Percentiles rank a stretch among this genome's conserved stretches.
These are phyloP conservation scores for Phragmites australis DNA, from an alignment of 176 grass and related monocot species.

Conservation along the genomic window DNA sequence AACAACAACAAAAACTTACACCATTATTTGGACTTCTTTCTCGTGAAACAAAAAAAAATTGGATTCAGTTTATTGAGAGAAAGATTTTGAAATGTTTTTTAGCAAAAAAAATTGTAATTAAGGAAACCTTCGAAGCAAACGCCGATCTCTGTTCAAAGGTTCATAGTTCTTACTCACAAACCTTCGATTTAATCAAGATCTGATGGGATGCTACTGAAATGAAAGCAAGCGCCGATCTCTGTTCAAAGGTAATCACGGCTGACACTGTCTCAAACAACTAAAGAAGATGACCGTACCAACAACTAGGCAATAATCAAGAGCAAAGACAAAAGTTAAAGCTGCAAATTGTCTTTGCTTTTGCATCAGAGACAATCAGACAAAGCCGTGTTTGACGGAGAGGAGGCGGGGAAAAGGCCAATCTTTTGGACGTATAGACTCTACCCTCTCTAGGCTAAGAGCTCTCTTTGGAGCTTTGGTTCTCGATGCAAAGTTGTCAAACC, in stretches of 20 bases:
- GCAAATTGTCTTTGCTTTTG: constrained; percentile 27
- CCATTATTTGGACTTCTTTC: too few species aligned
- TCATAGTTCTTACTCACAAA: not conserved
- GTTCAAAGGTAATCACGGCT: not conserved
- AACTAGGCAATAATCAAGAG: constrained; percentile 17
- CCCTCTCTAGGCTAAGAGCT: not conserved
- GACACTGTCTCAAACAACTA: not conserved
- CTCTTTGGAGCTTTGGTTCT: constrained; percentile 7
- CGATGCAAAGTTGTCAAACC: constrained; percentile 11
- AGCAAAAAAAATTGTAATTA: too few species aligned
- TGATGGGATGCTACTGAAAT: not conserved
- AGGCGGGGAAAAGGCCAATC: not conserved
- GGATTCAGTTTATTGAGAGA: not conserved
- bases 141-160: too few species aligned
- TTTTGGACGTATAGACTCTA: constrained; percentile 3
- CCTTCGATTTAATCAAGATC: too few species aligned
- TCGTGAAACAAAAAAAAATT: not conserved
- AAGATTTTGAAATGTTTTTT: not conserved
- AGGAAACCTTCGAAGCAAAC: too few species aligned
- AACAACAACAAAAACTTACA: not conserved
- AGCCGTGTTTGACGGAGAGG: constrained; percentile 39
- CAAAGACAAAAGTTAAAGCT: not conserved
- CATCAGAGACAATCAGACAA: constrained; percentile 13
- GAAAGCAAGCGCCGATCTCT: not conserved
- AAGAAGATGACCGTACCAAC: constrained; percentile 3